A percentile compares a stretch with the other conserved stretches of the same genome.
Conservation (phyloP, 805 yeast genomes). For the Clavispora phyllophila region DNA sequence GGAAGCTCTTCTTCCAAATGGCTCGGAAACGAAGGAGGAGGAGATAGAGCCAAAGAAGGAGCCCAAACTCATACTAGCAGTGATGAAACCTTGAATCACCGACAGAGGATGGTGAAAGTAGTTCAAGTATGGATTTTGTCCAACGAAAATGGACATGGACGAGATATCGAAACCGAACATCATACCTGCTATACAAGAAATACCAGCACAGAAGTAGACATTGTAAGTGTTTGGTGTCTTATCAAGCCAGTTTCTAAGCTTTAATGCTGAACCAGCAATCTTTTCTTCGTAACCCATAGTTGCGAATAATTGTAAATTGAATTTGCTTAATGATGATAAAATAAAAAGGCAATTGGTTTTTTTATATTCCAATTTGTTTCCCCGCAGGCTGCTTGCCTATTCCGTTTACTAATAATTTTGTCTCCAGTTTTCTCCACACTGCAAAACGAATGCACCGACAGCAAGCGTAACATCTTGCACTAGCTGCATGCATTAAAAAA, state of each 20-base stretch:
- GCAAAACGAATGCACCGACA: no score
- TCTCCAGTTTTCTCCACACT: no score
- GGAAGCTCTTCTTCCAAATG: slow-evolving; percentile 17
- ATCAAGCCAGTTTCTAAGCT: slow-evolving; percentile 29
- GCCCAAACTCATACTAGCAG: slow-evolving; percentile 74
- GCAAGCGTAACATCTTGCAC: no score
- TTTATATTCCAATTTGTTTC: neutral
- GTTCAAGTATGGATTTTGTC: slow-evolving; percentile 37
- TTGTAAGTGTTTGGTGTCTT: slow-evolving; percentile 43
- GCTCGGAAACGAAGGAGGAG: slow-evolving; percentile 16
- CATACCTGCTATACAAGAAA: slow-evolving; percentile 16
- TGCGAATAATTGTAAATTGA: neutral
- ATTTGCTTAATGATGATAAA: neutral
- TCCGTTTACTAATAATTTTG: no score
- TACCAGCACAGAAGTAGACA: slow-evolving; percentile 34
- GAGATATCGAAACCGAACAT: slow-evolving; percentile 53
- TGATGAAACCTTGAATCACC: slow-evolving; percentile 63
- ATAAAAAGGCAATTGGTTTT: neutral
- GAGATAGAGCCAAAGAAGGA: slow-evolving; percentile 63
- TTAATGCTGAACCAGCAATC: slow-evolving; percentile 31
- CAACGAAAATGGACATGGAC: slow-evolving; percentile 67
- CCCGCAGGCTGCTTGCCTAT: no score
- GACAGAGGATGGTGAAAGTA: slow-evolving; percentile 55
- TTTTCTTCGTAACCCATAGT: slow-evolving; percentile 33
- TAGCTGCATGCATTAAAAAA: no score